Base-by-base conservation (phyloP, 148 eudicot species). In the Nyssa sinensis region DNA sequence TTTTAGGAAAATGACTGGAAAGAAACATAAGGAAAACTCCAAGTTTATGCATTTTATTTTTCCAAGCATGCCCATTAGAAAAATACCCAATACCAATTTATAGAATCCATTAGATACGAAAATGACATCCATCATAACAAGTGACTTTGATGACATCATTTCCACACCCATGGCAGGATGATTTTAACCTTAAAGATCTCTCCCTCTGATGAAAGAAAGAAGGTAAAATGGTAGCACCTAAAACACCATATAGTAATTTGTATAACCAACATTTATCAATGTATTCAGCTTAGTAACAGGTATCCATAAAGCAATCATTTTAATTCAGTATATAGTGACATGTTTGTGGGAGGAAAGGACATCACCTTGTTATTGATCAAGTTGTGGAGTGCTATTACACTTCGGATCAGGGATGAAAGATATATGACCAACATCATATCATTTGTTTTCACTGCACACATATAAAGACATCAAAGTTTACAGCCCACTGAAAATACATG, bases 341-440 rank as follows among this genome's bases (percentile, higher is more conserved):
- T 55, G 21, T 55, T 55, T 55, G 59, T 55, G 59, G 5, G 64
- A 30, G 1, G 13, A 63, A 23, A 17, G 28, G 19, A 25, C 44
- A 44, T 80, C 64, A 90, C 95, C 90, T 90, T 90, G 86, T 88
- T 90, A 81, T 90, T 90, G 73, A 90, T 90, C 84, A 90, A 75
- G 83, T 88, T 88, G 81, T 88, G 92, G 53, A 90, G 95, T 23
- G 93, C 91, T 64, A 90, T 86, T 57, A 86, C 92, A 80, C 92
- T 88, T 66, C 90, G 80, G 77, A 90, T 86, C 31, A 90, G 85
- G 66, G 92, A 90, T 30, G 92, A 90, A 30, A 90, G 81, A 76
- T 88, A 90, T 39, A 90, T 88, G 62, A 88, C 95, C 80, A 90
- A 81, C 95, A 90, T 90, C 95, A 88, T 88, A 77, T 90, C 90